Evolutionary conservation across 441 rosid species (phyloP), one percentile per base, ranked within the genome.

Genomic region (Populus hybrid): DNA sequence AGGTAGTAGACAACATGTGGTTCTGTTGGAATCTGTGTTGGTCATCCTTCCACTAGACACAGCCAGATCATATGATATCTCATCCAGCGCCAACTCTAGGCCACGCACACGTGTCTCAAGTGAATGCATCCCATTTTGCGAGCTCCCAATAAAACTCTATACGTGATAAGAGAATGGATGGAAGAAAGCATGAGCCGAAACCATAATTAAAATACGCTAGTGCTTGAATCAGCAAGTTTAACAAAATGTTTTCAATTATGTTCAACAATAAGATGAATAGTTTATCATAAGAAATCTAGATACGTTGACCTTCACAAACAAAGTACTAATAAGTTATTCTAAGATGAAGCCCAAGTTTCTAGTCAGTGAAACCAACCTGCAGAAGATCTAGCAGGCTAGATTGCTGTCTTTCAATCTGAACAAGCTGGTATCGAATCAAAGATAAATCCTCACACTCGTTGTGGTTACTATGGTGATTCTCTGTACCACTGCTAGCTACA

Each of bases 381-480:
- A 95, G 88, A 24, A 95, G 92, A 81, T 92, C 97, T 78, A 93
- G 83, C n/a, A 95, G 87, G 85, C 86, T 90, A 28, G 97, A 89
- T 85, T 95, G 97, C 82, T 93, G 98, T 86, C 90, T 90, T 86
- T 93, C 98, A 72, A 93, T 93, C 88, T 93, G 96, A 84, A 89
- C 88, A 28, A 95, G 94, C 84, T 95, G 98, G 83, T 64, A 81
- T 73, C 97, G 97, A 76, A 95, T 93, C 77, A 75, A 79, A 72
- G 97, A 85, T 38, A 93, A 86, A 70, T 92, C 97, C 76, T 95
- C 96, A 67, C 81, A 57, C 65, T 92, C 95, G 78, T 89, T 89
- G 79, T 86, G 92, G 84, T 89, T 92, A 64, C 8, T 77, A 67
- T 89, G 85, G 73, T 80, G 87, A 81, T 92, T 89, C 83, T 88